Evolutionary conservation across 169 alveolate genomes (phyloP).

Genomic region (Plasmodium coatneyi): DNA sequence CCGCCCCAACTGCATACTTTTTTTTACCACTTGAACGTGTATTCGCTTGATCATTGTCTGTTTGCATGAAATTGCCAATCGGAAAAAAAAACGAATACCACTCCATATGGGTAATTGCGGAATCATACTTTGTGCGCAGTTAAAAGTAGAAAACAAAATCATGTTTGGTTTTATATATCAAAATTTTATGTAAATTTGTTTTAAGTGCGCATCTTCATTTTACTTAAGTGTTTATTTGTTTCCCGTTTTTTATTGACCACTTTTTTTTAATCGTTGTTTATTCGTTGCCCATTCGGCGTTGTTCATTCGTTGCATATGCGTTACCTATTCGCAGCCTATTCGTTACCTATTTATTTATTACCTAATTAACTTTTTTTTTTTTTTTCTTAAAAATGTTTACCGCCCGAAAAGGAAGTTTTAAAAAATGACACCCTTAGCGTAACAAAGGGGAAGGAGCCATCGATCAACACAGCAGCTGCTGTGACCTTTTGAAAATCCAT

Average conservation of each 20-base stretch:
- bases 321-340: background rate
- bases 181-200: conserved; percentile 29
- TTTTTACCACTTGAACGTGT: background rate
- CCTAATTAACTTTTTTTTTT: conserved; percentile 15
- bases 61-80: background rate
- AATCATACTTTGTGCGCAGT: conserved; percentile 46
- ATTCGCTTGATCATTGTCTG: background rate
- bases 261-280: background rate
- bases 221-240: background rate
- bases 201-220: background rate
- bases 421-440: conserved; percentile 1
- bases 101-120: background rate
- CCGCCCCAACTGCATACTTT: background rate
- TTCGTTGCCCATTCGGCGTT: background rate
- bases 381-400: background rate
- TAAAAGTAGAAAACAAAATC: background rate
- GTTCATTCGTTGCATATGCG: background rate
- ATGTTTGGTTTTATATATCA: background rate
- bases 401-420: background rate
- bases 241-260: background rate
- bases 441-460: background rate
- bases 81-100: background rate
- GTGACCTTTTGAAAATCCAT: background rate
- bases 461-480: background rate
- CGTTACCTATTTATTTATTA: background rate